Percentiles rank a stretch among this genome's conserved stretches.
Conservation (phyloP, 176 grass and related monocot species). For the Oryza australiensis region DNA sequence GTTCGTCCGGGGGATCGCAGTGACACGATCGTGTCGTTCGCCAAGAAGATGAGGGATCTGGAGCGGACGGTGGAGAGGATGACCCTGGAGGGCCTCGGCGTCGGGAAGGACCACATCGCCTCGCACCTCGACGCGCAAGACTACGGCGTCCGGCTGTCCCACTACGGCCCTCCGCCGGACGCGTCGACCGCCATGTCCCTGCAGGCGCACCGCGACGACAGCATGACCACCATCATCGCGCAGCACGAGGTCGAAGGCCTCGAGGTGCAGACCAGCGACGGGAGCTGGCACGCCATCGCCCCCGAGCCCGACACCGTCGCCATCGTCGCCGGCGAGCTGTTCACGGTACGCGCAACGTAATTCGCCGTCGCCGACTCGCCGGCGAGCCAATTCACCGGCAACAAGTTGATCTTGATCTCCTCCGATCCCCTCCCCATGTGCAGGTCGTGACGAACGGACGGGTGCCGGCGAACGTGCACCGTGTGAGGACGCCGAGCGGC, state of each 20-base stretch:
- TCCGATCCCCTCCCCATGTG: too few relatives aligned
- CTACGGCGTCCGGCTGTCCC: not conserved
- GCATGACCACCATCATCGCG: not conserved
- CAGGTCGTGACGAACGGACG: not conserved
- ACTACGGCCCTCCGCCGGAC: not conserved
- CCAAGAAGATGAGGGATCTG: not conserved
- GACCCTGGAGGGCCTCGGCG: conserved; percentile 12
- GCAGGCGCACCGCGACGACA: conserved; percentile 14
- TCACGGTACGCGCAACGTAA: not conserved
- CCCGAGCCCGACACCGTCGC: not conserved
- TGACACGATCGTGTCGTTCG: not conserved
- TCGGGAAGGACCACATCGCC: not conserved
- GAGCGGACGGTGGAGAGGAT: conserved; percentile 6
- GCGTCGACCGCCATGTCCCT: not conserved
- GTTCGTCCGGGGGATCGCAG: not conserved
- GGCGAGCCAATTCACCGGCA: too few relatives aligned
- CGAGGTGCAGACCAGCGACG: not conserved
- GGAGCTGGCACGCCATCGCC: not conserved
- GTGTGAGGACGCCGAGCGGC: not conserved
- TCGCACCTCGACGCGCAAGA: not conserved
- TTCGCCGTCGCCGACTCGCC: too few relatives aligned
- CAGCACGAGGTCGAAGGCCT: conserved; percentile 38
- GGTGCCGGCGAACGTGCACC: not conserved
- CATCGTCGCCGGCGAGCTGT: not conserved
- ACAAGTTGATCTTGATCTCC: not conserved